Evolutionary conservation across 23 red algal genomes (phyloP), one percentile per base, ranked within the genome.

Genomic region (Gracilaria gracilis): DNA sequence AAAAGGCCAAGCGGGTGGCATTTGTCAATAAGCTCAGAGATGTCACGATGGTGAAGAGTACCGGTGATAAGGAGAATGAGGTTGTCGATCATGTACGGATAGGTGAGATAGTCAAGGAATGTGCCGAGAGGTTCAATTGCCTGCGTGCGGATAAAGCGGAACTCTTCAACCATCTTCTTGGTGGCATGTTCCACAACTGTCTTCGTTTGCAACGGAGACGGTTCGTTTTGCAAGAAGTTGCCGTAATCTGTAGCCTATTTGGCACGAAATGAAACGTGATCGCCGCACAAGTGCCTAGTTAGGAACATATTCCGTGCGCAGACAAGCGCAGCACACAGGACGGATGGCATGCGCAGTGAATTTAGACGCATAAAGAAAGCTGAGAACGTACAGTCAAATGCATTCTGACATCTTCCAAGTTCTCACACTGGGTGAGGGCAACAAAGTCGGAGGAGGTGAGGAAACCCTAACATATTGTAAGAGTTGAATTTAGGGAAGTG

Each of bases 1-100:
- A 98, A 98, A 15, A 88, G 54, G 47, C 97, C 97, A 44, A 98
- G 82, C 36, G 97, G 93, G 76, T 98, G 93, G 85, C 97, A 98
- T 85, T 98, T 98, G 75, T 98, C 93, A 39, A 98, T 82, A 14
- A 98, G 93, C n/a, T 98, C 97, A 16, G 88, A 86, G 44, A 98
- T 93, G 51, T 98, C 93, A 36, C 94, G 86, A 55, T 96, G 80
- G 54, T 95, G 89, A 35, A 98, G 36, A 4, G 93, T 95, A 6
- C 97, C 97, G 31, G 93, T 98, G 79, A 98, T 93, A 49, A 98
- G 88, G 27, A 98, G 74, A 27, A 98, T 93, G 29, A 98, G 71
- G 67, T 98, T 98, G 88, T 98, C 97, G 75, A 98, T 98, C 97
- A 98, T 98, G 87, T 98, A 98, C 0, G 97, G 97, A 82, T 98